Evolutionary conservation across 306 rosid genomes (phyloP).

Genomic region (Mucuna pruriens): DNA sequence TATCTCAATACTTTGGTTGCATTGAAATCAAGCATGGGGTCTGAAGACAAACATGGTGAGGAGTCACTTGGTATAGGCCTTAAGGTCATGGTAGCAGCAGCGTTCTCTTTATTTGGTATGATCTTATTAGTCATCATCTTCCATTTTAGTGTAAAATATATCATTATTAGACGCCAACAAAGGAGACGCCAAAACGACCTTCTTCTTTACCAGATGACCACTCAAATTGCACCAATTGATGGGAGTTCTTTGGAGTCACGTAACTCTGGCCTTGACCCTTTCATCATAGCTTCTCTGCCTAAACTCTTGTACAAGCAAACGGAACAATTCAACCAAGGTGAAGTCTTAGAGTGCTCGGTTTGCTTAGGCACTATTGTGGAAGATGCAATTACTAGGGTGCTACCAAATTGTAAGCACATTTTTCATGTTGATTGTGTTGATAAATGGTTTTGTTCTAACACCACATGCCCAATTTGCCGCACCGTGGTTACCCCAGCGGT

Average conservation of each 20-base stretch:
- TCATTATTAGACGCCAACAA: conserved; percentile 13
- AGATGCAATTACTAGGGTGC: conserved; percentile 44
- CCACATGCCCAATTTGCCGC: conserved; percentile 63
- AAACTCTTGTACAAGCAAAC: conserved; percentile 44
- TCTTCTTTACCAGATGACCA: neutral
- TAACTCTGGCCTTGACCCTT: conserved; percentile 49
- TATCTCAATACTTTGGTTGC: neutral
- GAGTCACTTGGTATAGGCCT: neutral
- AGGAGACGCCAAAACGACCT: conserved; percentile 32
- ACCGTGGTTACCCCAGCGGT: conserved; percentile 39
- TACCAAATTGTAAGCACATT: conserved; percentile 61
- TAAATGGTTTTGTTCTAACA: conserved; percentile 52
- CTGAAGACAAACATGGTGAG: neutral
- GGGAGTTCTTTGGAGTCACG: neutral
- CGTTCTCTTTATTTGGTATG: conserved; percentile 38
- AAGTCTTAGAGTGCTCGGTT: conserved; percentile 56
- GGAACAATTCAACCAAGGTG: conserved; percentile 26
- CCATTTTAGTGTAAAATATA: conserved; percentile 22
- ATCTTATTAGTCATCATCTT: conserved; percentile 4
- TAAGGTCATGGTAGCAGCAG: conserved; percentile 29
- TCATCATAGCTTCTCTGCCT: conserved; percentile 53
- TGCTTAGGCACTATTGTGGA: conserved; percentile 47
- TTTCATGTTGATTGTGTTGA: conserved; percentile 69
- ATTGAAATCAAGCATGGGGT: conserved; percentile 34
- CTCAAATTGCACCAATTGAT: conserved; percentile 37